Base-by-base conservation (phyloP, 129 eudicot species). In the Tagetes patula region DNA sequence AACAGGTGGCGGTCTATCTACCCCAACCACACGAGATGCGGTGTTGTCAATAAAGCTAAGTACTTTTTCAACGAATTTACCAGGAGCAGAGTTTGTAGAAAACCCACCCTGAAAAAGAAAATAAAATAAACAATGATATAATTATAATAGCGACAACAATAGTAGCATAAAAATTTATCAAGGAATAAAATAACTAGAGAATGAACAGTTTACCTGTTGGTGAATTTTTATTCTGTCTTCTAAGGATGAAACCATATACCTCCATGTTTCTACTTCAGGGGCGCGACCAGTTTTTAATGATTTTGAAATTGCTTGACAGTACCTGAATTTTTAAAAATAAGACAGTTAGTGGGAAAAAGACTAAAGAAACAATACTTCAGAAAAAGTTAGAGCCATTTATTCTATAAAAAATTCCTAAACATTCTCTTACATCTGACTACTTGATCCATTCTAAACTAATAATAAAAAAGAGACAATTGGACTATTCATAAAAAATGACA, bases 221-320 rank as follows among this genome's bases (percentile, higher is more conserved):
- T 94, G 86, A 81, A 86, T 87, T 74, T 81, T 87, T 50, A 94
- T 90, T 79, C 99, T 86, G 32, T 94, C 97, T 79, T 94, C 97
- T 41, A 94, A 86, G 74, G 97, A 87, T 32, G 88, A 81, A 49
- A 81, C 85, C 73, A 87, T 53, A 12, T 88, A 89, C 78, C 88
- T 88, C 87, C 87, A 80, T 30, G 78, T 80, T 76, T 90, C 97
- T 10, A 79, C 86, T 82, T 94, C 99, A 11, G 87, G 87, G 37
- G 89, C 75, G 75, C 97, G 90, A 0, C 97, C 99, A 60, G 87
- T 90, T 88, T 94, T 94, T 42, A 94, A 79, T 10, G 93, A 84
- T 86, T 73, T 94, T 69, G 69, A 75, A 73, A 94, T 84, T 38
- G 86, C 87, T 83, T 88, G 99, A 83, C 93, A 90, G 81, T 94